These are phyloP conservation scores for Sanghuangporus weigelae DNA, from an alignment of 1,284 basidiomycete genomes.

Conservation along the genomic window DNA sequence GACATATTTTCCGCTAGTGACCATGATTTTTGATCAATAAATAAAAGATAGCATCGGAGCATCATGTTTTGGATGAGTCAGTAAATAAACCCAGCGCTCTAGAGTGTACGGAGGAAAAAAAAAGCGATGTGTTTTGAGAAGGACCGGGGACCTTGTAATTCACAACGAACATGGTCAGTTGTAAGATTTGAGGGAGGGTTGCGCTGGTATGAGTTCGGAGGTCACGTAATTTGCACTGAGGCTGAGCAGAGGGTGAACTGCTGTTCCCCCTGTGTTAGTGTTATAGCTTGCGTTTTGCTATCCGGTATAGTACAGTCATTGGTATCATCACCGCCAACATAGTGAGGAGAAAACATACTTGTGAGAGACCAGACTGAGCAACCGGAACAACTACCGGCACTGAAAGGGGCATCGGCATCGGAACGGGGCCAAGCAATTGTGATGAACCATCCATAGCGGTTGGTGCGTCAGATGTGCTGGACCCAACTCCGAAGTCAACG, in stretches of 20 bases:
- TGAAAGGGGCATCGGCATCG: not conserved
- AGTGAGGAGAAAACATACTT: not conserved
- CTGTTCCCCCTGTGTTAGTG: not conserved
- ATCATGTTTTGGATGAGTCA: no score
- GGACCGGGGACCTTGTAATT: no score
- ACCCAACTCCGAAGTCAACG: not conserved
- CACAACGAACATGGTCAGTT: no score
- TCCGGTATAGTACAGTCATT: not conserved
- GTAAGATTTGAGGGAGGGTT: no score
- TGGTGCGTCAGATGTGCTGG: not conserved
- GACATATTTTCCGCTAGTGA: no score
- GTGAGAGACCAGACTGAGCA: not conserved
- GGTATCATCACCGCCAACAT: not conserved
- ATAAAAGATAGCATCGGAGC: no score
- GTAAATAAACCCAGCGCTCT: no score
- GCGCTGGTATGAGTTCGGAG: not conserved
- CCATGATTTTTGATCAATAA: no score
- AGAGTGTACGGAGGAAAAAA: no score
- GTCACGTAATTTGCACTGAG: not conserved
- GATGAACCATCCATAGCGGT: not conserved
- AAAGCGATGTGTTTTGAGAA: no score
- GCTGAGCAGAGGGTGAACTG: not conserved
- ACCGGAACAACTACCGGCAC: not conserved
- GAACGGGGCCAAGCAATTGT: not conserved
- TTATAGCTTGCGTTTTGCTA: not conserved